Base-by-base conservation (phyloP, 768 basidiomycete genomes). In the Lyophyllum semitale region DNA sequence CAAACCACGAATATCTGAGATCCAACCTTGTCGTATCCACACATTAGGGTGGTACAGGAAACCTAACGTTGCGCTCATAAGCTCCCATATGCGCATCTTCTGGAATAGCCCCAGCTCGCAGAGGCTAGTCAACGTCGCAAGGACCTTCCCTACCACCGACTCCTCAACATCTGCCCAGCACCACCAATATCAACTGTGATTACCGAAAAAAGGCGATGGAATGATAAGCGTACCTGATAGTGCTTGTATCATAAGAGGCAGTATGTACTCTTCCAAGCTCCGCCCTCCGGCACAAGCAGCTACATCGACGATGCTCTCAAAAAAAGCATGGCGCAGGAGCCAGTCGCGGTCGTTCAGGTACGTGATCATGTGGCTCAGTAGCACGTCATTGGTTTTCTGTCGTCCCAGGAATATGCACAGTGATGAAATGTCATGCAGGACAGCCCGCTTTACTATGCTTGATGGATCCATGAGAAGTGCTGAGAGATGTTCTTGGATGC, bases 221-320 rank as follows among this genome's bases (percentile, higher is more conserved):
- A 41, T 27, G 6, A 13, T 26, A 8, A 63, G 9, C 82, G 33
- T 54, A 95, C 96, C 96, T 49, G 93, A 94, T 25, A 99, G 72
- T 0, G 95, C 94, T 63, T 98, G 95, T 4, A 94, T 84, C 93
- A 98, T 95, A 55, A 99, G 70, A 0, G 97, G 97, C n/a, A 97
- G 67, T 49, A 98, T 96, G 63, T 98, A 98, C 63, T 98, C 95
- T 66, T 98, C 97, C 62, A 98, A 67, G 60, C 93, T 95, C 54
- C 88, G 77, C 27, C 91, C 89, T 1, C 95, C 95, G 3, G 95
- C 93, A 72, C 93, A 96, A 0, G 91, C 91, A 5, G 95, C 95
- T 1, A 99, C 94, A 57, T 93, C 95, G 18, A 98, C 93, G 26
- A 97, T 93, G 56, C 91, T 91, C 67, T 96, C 95, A 64, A 98